Conservation (phyloP, 2,329 filamentous ascomycete genomes). For the Colletotrichum australisinense region DNA sequence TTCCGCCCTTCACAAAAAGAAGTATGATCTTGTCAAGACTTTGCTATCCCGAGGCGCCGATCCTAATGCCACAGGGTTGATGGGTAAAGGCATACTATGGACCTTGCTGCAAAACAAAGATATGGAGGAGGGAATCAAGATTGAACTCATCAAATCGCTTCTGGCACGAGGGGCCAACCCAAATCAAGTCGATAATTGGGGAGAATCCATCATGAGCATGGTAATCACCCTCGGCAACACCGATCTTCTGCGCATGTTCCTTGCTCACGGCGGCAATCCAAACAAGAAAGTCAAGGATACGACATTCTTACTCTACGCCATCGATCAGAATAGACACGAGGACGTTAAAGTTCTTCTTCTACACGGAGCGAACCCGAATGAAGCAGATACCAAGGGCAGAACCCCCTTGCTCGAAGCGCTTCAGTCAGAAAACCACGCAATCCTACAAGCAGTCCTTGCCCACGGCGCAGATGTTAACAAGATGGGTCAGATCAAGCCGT, state of each 20-base stretch:
- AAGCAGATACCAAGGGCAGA: constrained; percentile 28
- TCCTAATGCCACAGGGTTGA: constrained; percentile 32
- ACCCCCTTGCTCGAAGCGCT: constrained; percentile 40
- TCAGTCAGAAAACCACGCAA: constrained; percentile 30
- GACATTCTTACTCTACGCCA: constrained; percentile 45
- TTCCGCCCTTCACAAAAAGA: constrained; percentile 45
- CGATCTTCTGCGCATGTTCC: constrained; percentile 29
- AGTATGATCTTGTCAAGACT: constrained; percentile 32
- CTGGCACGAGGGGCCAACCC: constrained; percentile 32
- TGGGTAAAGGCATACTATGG: constrained; percentile 28
- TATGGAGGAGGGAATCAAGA: constrained; percentile 22
- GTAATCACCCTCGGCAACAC: constrained; percentile 28
- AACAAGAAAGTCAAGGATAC: constrained; percentile 32
- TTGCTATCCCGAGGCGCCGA: constrained; percentile 38
- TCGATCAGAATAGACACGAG: constrained; percentile 40
- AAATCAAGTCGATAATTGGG: constrained; percentile 40
- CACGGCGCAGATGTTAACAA: constrained; percentile 37
- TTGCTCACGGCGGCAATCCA: constrained; percentile 34
- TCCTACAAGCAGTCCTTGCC: constrained; percentile 33
- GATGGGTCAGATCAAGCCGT: constrained; percentile 19
- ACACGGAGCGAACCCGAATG: constrained; percentile 47
- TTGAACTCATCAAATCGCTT: constrained; percentile 10
- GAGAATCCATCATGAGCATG: constrained; percentile 40
- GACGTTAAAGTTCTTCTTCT: constrained; percentile 43
- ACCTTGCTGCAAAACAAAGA: constrained; percentile 25